Percentiles rank a stretch among this genome's conserved stretches.
These are phyloP conservation scores for Eragrostis tef DNA, from an alignment of 202 grass and related monocot genomes.

Conservation along the genomic window DNA sequence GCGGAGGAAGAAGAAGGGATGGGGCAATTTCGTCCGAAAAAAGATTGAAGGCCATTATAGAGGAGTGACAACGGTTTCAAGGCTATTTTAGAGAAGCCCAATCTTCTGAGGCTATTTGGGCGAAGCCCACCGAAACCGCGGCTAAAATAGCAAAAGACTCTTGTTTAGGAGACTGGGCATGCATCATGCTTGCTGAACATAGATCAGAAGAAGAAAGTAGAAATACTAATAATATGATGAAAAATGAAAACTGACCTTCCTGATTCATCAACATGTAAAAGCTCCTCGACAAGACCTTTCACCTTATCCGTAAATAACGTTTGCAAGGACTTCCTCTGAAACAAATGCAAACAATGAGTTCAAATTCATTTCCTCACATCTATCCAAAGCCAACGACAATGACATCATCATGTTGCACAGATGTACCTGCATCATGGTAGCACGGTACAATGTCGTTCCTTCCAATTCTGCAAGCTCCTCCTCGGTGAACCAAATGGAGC, in stretches of 20 bases:
- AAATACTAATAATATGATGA: constrained; percentile 1
- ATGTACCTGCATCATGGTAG: constrained; percentile 69
- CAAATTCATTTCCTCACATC: background rate
- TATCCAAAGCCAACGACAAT: background rate
- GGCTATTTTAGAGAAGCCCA: too few relatives aligned
- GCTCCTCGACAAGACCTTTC: constrained; percentile 73
- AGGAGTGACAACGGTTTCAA: too few relatives aligned
- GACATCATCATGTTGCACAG: background rate
- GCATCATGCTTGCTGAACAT: background rate
- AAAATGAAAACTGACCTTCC: constrained; percentile 53
- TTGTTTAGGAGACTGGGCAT: background rate
- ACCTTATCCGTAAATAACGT: constrained; percentile 66
- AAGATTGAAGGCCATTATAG: too few relatives aligned
- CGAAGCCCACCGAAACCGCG: too few relatives aligned
- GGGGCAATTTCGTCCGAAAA: too few relatives aligned
- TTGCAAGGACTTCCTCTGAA: constrained; percentile 70
- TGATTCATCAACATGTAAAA: constrained; percentile 53
- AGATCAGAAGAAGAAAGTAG: background rate
- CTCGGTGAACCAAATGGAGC: constrained; percentile 76
- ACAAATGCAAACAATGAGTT: constrained; percentile 19
- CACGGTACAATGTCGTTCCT: constrained; percentile 81
- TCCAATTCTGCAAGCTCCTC: constrained; percentile 73
- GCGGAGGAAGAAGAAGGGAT: too few relatives aligned
- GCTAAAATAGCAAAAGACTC: too few relatives aligned
- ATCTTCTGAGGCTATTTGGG: too few relatives aligned